Percentiles rank a stretch among this genome's conserved stretches.
Conservation (phyloP, 176 grass and related monocot species). For the Thinopyrum elongatum region DNA sequence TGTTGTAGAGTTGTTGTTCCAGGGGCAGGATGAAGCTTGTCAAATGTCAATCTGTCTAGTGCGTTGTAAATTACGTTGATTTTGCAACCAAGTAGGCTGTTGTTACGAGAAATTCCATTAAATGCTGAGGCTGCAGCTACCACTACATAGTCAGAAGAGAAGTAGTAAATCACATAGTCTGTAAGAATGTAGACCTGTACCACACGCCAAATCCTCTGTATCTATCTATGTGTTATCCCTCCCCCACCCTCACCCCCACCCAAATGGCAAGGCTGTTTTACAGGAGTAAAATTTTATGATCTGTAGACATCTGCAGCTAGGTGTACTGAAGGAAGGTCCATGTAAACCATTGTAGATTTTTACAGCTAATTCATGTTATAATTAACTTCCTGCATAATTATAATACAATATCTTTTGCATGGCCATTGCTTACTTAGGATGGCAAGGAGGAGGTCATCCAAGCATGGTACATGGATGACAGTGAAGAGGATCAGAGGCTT, state of each 20-base stretch:
- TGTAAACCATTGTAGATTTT: background rate
- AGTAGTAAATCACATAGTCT: background rate
- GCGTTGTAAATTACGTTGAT: background rate
- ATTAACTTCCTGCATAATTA: background rate
- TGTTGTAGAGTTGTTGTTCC: background rate
- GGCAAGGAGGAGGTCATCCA: constrained; percentile 85
- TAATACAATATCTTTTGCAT: background rate
- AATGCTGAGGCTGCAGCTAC: background rate
- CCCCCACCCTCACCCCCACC: too few relatives aligned
- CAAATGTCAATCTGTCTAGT: background rate
- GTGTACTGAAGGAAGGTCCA: background rate
- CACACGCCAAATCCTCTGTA: background rate
- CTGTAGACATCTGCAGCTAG: background rate
- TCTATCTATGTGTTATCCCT: background rate
- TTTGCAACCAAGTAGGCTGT: background rate
- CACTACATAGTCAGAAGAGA: background rate
- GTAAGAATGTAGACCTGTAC: background rate
- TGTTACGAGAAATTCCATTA: background rate
- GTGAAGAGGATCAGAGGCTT: constrained; percentile 79
- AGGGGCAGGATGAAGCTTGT: background rate
- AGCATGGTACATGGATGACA: constrained; percentile 96
- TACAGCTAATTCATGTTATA: background rate
- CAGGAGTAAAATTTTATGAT: background rate
- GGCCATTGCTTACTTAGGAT: constrained; percentile 49
- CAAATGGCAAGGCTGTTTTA: background rate